Percentiles rank a stretch among this genome's conserved stretches.
phyloP scores from a whole-genome alignment of 768 basidiomycete species.

The Auricularia cornea region DNA sequence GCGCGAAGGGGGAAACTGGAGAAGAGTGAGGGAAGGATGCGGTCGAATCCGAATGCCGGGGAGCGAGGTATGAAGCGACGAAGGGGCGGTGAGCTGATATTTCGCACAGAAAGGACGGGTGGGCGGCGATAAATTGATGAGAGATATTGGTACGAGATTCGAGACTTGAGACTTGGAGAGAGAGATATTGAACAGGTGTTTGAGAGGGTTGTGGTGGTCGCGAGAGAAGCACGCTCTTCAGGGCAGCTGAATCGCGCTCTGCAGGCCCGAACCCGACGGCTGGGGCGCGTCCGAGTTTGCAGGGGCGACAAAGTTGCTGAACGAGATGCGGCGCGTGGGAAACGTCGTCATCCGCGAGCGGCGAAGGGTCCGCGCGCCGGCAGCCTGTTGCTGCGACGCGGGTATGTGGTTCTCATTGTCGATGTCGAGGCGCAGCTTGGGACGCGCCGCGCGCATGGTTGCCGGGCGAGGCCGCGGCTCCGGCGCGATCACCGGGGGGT shows the following conservation, averaged over 20 bases:
- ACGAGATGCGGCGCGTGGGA: constrained; percentile 47
- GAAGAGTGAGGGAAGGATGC: no score
- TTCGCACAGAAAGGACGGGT: not conserved
- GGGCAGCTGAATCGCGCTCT: constrained; percentile 64
- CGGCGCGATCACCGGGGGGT: no score
- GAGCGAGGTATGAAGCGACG: no score
- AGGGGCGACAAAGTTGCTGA: constrained; percentile 41
- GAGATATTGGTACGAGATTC: not conserved
- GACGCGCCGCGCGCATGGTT: not conserved
- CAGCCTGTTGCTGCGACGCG: not conserved
- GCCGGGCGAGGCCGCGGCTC: not conserved
- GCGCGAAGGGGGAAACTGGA: no score
- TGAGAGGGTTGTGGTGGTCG: no score
- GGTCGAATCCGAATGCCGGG: no score
- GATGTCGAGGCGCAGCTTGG: not conserved
- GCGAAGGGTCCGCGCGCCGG: constrained; percentile 31
- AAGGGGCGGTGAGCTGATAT: no score
- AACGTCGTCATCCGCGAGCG: constrained; percentile 34
- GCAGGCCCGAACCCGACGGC: constrained; percentile 35
- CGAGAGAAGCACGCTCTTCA: constrained; percentile 23
- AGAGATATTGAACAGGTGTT: no score
- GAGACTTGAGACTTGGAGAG: no score
- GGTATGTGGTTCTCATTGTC: not conserved
- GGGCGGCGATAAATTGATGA: not conserved
- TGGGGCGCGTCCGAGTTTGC: constrained; percentile 28